Base-by-base conservation (phyloP, 106 monocot genomes). In the Allium cepa region DNA sequence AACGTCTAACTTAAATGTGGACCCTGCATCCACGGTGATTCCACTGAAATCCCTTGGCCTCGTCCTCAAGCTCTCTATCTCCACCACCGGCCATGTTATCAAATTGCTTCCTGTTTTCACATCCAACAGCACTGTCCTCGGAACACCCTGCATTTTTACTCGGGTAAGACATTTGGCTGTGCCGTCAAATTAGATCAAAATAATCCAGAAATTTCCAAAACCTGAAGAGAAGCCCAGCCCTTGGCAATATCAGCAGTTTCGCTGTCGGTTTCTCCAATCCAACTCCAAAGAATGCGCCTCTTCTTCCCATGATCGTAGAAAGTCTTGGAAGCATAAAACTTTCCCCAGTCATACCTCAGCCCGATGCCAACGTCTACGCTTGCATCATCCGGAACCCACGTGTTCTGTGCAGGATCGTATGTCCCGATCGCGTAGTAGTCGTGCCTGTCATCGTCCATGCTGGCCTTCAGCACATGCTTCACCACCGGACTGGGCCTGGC, bases 191-290 rank as follows among this genome's bases (percentile, higher is more conserved):
- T 36, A 36, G 36, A 36, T 4, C 3, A 5, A 36, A 36, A 36
- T 36, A 36, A 2, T 36, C 36, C 36, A 36, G 36, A 36, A 22
- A 22, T 2, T 17, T 2, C 27, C 22, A 45, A 72, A 72, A 94
- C 84, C 84, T 74, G 77, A 14, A 84, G 57, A 0, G 87, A 88
- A 36, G 87, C 81, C 88, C 88, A 88, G 49, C 88, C 88, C 63
- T 88, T 88, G 9, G 27, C 53, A 46, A 81, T 27, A 50, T 88
- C 88, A 17, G 84, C 62, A 18, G 59, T 65, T 50, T 88, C 88
- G 49, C 84, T 84, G 51, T 88, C 88, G 15, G 88, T 77, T 79
- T 88, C 88, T 9, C 76, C 76, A 50, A 88, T 68, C 88, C 88
- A 88, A 2, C 81, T 79, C 88, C 88, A 88, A 9, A 88, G 61